Conservation (phyloP, 768 basidiomycete genomes). For the Leccinum arenicola region DNA sequence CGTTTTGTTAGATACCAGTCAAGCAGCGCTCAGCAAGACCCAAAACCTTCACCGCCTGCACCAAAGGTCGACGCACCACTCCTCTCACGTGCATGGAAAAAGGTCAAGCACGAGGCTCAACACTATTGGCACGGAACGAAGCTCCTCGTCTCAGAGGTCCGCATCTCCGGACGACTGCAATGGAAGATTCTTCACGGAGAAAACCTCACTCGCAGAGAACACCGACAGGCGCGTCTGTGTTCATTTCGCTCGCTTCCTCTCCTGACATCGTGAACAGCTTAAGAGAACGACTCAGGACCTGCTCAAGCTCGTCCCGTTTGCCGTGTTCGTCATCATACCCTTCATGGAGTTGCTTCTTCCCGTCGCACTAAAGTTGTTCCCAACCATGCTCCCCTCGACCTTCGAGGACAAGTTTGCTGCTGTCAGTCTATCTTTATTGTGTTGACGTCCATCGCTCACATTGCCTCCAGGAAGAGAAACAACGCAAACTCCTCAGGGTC, state of each 20-base stretch:
- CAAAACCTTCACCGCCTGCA: conserved; percentile 49
- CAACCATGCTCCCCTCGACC: conserved; percentile 97
- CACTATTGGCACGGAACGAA: conserved; percentile 99
- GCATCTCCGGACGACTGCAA: conserved; percentile 83
- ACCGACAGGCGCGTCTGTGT: conserved; percentile 67
- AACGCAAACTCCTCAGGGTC: conserved; percentile 91
- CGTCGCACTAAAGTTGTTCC: conserved; percentile 94
- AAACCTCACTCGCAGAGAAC: conserved; percentile 86
- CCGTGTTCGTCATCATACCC: conserved; percentile 91
- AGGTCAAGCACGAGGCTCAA: conserved; percentile 90
- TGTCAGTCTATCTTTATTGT: conserved; percentile 40
- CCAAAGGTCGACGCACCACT: conserved; percentile 48
- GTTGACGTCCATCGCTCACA: not conserved
- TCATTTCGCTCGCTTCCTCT: not conserved
- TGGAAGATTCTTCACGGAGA: conserved; percentile 93
- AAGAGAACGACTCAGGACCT: conserved; percentile 92
- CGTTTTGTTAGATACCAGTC: conserved; percentile 16
- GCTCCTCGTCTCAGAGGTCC: conserved; percentile 89
- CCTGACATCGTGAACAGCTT: conserved; percentile 46
- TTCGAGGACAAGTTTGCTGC: conserved; percentile 97
- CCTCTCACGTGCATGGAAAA: conserved; percentile 75
- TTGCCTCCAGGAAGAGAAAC: conserved; percentile 80
- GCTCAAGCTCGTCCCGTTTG: conserved; percentile 90
- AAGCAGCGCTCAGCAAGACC: conserved; percentile 28
- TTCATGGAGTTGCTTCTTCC: conserved; percentile 98